These are phyloP conservation scores for Citrus cavaleriei DNA, from an alignment of 345 rosid genomes.

Conservation along the genomic window DNA sequence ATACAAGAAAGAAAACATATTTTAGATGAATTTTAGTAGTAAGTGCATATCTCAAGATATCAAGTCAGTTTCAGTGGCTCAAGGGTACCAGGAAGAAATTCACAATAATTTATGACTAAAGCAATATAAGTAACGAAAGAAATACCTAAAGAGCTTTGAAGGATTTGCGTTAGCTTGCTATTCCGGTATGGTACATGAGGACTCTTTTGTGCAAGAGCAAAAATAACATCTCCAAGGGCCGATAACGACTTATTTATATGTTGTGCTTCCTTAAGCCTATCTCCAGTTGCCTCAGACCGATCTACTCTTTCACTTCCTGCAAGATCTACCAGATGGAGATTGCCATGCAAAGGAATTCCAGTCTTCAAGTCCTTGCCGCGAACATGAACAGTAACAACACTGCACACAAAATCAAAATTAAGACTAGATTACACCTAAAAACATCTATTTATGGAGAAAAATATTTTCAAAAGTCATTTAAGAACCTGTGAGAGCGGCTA, in stretches of 20 bases:
- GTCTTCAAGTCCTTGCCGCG: constrained; percentile 69
- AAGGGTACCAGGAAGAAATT: background rate
- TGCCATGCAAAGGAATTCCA: constrained; percentile 52
- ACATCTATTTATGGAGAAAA: background rate
- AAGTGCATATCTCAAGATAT: background rate
- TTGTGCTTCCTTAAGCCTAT: constrained; percentile 87
- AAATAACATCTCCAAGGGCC: constrained; percentile 93
- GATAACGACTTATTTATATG: constrained; percentile 95
- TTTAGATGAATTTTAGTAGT: background rate
- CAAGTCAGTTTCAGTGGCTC: background rate
- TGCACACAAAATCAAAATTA: constrained; percentile 27
- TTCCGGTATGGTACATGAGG: constrained; percentile 91
- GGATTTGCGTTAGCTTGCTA: constrained; percentile 97
- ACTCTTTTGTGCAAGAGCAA: constrained; percentile 81
- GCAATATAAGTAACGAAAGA: background rate
- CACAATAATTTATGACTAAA: background rate
- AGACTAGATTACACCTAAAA: background rate
- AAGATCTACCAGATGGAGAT: constrained; percentile 90
- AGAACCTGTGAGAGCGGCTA: constrained; percentile 92
- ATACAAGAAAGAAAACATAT: background rate
- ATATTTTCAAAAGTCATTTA: background rate
- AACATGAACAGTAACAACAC: constrained; percentile 83
- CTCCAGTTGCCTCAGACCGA: constrained; percentile 89
- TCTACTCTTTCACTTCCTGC: constrained; percentile 99
- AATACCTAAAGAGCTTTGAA: constrained; percentile 80